A percentile compares a stretch with the other conserved stretches of the same genome.
phyloP scores from a whole-genome alignment of 148 eudicot species.

The Amaranthus cruentus region DNA sequence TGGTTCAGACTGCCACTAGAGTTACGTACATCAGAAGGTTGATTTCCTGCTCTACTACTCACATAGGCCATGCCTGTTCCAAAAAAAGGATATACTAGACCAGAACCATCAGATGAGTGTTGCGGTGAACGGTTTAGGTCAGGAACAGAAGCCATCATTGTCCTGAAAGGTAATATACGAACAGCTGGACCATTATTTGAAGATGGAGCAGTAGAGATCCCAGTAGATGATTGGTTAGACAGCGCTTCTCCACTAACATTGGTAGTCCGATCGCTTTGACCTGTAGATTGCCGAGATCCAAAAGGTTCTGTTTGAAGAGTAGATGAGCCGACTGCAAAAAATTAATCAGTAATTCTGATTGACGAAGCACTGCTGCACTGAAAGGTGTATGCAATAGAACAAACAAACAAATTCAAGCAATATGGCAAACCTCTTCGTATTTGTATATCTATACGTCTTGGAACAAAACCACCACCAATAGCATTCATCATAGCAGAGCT shows the following conservation, averaged over 20 bases:
- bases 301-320: constrained; percentile 30
- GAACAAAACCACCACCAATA: constrained; percentile 29
- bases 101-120: constrained; percentile 28
- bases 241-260: constrained; percentile 17
- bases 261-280: constrained; percentile 25
- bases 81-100: constrained; percentile 24
- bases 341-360: constrained; percentile 4
- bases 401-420: background rate
- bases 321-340: constrained; percentile 19
- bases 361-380: background rate
- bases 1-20: constrained; percentile 23
- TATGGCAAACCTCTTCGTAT: constrained; percentile 36
- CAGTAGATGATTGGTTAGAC: constrained; percentile 27
- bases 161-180: constrained; percentile 32
- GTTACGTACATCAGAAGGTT: constrained; percentile 17
- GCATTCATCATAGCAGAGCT: constrained; percentile 29
- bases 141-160: constrained; percentile 36
- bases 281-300: constrained; percentile 33
- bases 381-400: background rate
- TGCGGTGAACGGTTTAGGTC: constrained; percentile 31
- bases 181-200: constrained; percentile 27
- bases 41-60: constrained; percentile 26
- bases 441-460: constrained; percentile 48
- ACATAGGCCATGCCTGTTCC: constrained; percentile 30
- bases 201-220: constrained; percentile 22